A percentile compares a stretch with the other conserved stretches of the same genome.
Conservation (phyloP, 2,329 filamentous ascomycete genomes). For the Didymella arachidicola region DNA sequence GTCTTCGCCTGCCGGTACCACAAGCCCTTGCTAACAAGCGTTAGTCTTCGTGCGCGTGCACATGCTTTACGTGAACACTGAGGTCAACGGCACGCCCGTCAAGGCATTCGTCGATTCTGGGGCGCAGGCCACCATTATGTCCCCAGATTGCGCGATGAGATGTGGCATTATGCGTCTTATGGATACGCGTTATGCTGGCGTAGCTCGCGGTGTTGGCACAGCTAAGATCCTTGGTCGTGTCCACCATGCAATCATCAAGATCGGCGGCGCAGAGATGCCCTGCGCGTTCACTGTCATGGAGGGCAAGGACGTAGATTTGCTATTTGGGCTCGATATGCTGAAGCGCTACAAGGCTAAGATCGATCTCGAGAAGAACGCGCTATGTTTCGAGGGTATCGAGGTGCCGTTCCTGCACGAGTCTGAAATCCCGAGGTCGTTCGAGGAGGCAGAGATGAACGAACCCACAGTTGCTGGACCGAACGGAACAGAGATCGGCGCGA, state of each 20-base stretch:
- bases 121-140: slow-evolving; percentile 99
- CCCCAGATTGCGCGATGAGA: slow-evolving; percentile 84
- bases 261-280: slow-evolving; percentile 83
- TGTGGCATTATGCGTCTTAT: slow-evolving; percentile 97
- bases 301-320: slow-evolving; percentile 91
- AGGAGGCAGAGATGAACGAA: slow-evolving; percentile 77
- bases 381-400: slow-evolving; percentile 87
- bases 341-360: slow-evolving; percentile 94
- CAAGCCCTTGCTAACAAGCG: slow-evolving; percentile 24
- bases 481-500: slow-evolving; percentile 86
- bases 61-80: slow-evolving; percentile 95
- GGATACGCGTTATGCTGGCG: slow-evolving; percentile 88
- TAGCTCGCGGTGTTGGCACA: slow-evolving; percentile 92
- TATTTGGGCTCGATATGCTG: slow-evolving; percentile 95
- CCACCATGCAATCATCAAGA: slow-evolving; percentile 93
- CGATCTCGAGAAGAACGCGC: slow-evolving; percentile 82
- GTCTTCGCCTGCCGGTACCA: slow-evolving; percentile 33
- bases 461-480: slow-evolving; percentile 84
- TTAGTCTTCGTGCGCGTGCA: slow-evolving; percentile 92
- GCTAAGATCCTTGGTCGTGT: slow-evolving; percentile 94
- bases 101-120: slow-evolving; percentile 98
- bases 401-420: slow-evolving; percentile 91
- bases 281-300: slow-evolving; percentile 99
- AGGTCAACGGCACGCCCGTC: slow-evolving; percentile 90
- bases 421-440: slow-evolving; percentile 86